phyloP scores from a whole-genome alignment of 345 rosid species.

The Lenwebbia sp. region DNA sequence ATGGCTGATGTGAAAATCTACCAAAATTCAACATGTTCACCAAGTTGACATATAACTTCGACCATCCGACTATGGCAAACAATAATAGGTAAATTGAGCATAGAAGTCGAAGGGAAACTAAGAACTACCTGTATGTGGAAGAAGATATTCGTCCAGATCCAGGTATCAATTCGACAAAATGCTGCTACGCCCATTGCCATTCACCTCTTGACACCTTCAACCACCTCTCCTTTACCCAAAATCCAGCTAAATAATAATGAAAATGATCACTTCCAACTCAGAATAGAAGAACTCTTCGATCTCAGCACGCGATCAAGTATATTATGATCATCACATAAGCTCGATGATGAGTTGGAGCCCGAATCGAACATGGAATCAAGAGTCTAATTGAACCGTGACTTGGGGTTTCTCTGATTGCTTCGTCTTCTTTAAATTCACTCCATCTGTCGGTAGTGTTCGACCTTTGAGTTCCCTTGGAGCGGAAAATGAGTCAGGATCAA shows the following conservation, averaged over 20 bases:
- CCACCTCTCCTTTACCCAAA: conserved; percentile 8
- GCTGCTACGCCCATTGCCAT: background rate
- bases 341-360: background rate
- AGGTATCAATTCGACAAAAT: conserved; percentile 18
- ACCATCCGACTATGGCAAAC: background rate
- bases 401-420: background rate
- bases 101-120: background rate
- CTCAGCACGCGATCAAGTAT: conserved; percentile 1
- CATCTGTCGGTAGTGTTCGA: conserved; percentile 5
- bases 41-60: background rate
- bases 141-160: conserved; percentile 21
- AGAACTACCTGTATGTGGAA: background rate
- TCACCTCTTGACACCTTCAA: conserved; percentile 1
- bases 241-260: conserved; percentile 18
- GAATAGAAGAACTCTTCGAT: background rate
- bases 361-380: conserved; percentile 1
- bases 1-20: background rate
- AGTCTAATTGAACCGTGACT: background rate
- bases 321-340: conserved; percentile 12
- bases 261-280: background rate
- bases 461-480: conserved; percentile 1
- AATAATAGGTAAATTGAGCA: background rate
- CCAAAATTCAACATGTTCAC: background rate
- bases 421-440: background rate
- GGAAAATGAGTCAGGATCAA: conserved; percentile 9